phyloP scores from a whole-genome alignment of 139 green algal genomes.

The Diplosphaera chodatii region DNA sequence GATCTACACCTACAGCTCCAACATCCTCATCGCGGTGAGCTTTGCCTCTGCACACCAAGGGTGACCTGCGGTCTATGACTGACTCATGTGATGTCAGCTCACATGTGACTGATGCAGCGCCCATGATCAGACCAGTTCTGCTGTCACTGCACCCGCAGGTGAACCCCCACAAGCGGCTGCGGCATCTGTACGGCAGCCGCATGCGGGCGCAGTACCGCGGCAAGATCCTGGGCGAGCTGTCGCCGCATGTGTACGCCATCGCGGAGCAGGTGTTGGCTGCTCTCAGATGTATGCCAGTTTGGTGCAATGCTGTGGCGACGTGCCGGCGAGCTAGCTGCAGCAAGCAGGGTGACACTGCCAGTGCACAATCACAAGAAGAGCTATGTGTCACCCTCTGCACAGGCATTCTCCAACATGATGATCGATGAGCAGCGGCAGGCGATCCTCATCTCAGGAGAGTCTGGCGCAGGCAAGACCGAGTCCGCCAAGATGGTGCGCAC shows the following conservation, averaged over 20 bases:
- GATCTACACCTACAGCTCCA: constrained; percentile 86
- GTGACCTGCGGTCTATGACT: no score
- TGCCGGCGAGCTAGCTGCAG: no score
- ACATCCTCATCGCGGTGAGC: constrained; percentile 74
- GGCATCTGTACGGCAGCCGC: constrained; percentile 63
- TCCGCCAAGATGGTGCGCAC: constrained; percentile 63
- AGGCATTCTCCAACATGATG: constrained; percentile 56
- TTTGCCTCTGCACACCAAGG: no score
- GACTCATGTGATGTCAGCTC: no score
- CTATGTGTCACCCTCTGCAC: background rate
- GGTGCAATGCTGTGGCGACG: no score
- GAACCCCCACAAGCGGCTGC: constrained; percentile 71
- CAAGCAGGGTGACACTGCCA: background rate
- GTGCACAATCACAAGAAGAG: background rate
- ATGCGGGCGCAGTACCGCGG: constrained; percentile 84
- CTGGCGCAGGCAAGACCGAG: constrained; percentile 93
- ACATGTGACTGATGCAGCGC: no score
- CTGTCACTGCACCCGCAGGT: no score
- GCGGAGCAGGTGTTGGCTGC: constrained; percentile 70
- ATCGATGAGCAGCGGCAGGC: constrained; percentile 53
- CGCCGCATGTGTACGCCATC: constrained; percentile 76
- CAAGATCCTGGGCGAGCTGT: constrained; percentile 62
- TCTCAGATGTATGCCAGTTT: no score
- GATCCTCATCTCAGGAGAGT: constrained; percentile 72
- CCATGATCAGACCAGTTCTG: no score